phyloP scores from a whole-genome alignment of 805 yeast genomes.

The Saccharomyces jurei region DNA sequence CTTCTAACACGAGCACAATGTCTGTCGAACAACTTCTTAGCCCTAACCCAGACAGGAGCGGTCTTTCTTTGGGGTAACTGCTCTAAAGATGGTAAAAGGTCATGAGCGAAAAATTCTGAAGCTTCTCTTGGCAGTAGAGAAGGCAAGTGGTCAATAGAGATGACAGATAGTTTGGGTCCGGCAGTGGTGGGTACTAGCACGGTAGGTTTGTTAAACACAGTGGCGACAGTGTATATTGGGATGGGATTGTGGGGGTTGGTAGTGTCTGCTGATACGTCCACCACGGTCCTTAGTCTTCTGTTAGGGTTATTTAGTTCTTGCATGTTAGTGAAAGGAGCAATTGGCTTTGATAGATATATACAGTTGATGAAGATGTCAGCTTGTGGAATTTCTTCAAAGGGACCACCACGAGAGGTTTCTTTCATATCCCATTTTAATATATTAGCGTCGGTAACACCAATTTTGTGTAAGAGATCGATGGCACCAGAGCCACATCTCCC shows the following conservation, averaged over 20 bases:
- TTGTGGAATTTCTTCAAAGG: slow-evolving; percentile 81
- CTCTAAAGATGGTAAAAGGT: slow-evolving; percentile 81
- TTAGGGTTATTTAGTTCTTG: slow-evolving; percentile 54
- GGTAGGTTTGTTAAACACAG: slow-evolving; percentile 86
- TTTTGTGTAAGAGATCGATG: slow-evolving; percentile 67
- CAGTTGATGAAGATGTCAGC: slow-evolving; percentile 92
- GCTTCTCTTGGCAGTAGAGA: slow-evolving; percentile 94
- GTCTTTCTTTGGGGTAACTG: slow-evolving; percentile 73
- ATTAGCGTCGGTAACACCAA: slow-evolving; percentile 80
- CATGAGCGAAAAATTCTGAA: slow-evolving; percentile 81
- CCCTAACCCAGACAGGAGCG: slow-evolving; percentile 88
- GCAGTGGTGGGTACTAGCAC: slow-evolving; percentile 68
- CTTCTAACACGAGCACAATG: slow-evolving; percentile 68
- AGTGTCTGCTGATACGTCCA: slow-evolving; percentile 97
- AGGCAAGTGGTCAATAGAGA: slow-evolving; percentile 95
- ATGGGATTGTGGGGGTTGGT: slow-evolving; percentile 97
- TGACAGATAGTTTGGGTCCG: slow-evolving; percentile 84
- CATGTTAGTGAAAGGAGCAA: slow-evolving; percentile 78
- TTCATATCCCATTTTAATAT: slow-evolving; percentile 92
- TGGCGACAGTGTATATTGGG: slow-evolving; percentile 85
- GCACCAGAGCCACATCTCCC: slow-evolving; percentile 99
- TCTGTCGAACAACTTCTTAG: slow-evolving; percentile 72
- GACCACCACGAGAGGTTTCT: slow-evolving; percentile 96
- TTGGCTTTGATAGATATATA: slow-evolving; percentile 87
- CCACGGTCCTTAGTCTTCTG: slow-evolving; percentile 84